Conservation (phyloP, 805 yeast species). For the Lipomyces sp. region DNA sequence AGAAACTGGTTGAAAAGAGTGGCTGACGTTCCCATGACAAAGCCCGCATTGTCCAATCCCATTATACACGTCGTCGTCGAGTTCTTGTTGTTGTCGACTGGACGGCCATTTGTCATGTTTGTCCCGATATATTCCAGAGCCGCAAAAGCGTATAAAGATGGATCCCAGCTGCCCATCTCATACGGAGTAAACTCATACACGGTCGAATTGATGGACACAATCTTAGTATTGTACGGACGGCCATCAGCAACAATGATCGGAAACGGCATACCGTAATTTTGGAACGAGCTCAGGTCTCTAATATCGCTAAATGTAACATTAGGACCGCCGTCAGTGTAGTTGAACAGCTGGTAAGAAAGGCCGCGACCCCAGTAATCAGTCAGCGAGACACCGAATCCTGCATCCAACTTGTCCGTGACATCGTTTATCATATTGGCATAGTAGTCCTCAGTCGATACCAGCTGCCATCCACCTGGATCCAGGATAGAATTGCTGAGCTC, state of each 20-base stretch:
- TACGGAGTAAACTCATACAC: slow-evolving; percentile 58
- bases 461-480: slow-evolving; percentile 61
- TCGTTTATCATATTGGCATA: slow-evolving; percentile 52
- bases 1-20: slow-evolving; percentile 74
- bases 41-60: slow-evolving; percentile 84
- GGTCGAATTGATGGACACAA: slow-evolving; percentile 70
- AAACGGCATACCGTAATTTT: slow-evolving; percentile 69
- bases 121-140: slow-evolving; percentile 75
- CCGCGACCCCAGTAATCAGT: slow-evolving; percentile 85
- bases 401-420: slow-evolving; percentile 55
- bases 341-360: slow-evolving; percentile 73
- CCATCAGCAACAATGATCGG: slow-evolving; percentile 64
- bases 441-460: slow-evolving; percentile 53
- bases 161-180: slow-evolving; percentile 89
- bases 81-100: slow-evolving; percentile 44
- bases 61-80: slow-evolving; percentile 55
- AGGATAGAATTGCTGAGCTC: slow-evolving; percentile 61
- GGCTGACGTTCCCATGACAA: slow-evolving; percentile 80
- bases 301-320: slow-evolving; percentile 64
- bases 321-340: slow-evolving; percentile 63
- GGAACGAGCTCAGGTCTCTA: slow-evolving; percentile 63
- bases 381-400: slow-evolving; percentile 69
- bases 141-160: slow-evolving; percentile 65
- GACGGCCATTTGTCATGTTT: slow-evolving; percentile 61
- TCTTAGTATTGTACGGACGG: slow-evolving; percentile 52